These are phyloP conservation scores for Lasiodiplodia sp. DNA, from an alignment of 2,329 filamentous ascomycete species.

Conservation along the genomic window DNA sequence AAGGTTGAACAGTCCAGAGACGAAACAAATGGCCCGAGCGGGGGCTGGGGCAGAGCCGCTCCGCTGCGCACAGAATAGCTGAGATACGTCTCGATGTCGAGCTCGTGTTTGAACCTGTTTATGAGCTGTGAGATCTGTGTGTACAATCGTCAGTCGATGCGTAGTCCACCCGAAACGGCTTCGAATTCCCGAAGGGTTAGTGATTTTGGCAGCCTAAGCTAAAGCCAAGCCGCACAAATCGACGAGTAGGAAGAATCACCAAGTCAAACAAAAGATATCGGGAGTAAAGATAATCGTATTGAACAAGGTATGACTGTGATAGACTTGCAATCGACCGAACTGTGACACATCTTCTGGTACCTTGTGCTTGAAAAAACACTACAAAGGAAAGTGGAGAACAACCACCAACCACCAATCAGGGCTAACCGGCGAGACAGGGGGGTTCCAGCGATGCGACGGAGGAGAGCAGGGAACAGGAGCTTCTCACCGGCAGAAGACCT, in stretches of 20 bases:
- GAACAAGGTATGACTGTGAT: slow-evolving; percentile 2
- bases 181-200: background rate
- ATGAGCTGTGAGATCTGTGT: background rate
- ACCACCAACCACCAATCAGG: background rate
- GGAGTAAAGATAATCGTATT: background rate
- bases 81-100: background rate
- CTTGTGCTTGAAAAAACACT: background rate
- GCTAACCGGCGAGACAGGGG: background rate
- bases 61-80: background rate
- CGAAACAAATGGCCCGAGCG: slow-evolving; percentile 1
- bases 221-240: background rate
- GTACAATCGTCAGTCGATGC: background rate
- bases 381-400: background rate
- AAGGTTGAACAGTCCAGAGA: background rate
- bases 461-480: background rate
- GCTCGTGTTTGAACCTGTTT: background rate
- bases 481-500: slow-evolving; percentile 2
- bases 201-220: slow-evolving; percentile 4
- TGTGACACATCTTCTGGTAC: background rate
- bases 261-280: background rate
- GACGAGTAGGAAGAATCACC: background rate
- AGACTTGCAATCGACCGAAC: background rate
- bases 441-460: background rate
- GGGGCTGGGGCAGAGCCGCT: background rate
- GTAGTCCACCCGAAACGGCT: background rate